Conservation (phyloP, 192 early-diverging fungal genomes). For the Coemansia sp. region DNA sequence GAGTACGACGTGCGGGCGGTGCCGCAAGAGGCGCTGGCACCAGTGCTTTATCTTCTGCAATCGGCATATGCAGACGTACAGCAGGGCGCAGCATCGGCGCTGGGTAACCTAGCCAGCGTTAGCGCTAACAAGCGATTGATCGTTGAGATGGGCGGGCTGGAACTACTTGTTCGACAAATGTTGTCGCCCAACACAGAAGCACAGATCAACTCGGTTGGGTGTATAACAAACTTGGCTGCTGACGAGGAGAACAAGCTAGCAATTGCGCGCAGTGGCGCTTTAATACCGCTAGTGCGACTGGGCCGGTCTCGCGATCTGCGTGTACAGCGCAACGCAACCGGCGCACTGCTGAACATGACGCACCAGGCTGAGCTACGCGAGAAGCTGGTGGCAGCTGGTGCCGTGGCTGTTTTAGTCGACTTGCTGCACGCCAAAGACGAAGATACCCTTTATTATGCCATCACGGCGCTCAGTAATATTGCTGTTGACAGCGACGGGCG, state of each 20-base stretch:
- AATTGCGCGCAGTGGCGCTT: conserved; percentile 81
- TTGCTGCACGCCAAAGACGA: conserved; percentile 73
- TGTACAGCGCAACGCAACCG: conserved; percentile 87
- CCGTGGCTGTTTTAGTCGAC: conserved; percentile 76
- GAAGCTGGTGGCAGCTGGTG: conserved; percentile 77
- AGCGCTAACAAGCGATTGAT: conserved; percentile 83
- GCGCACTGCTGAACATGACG: conserved; percentile 91
- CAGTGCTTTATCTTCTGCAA: conserved; percentile 78
- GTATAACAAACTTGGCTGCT: conserved; percentile 90
- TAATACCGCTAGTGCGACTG: conserved; percentile 69
- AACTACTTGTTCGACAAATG: conserved; percentile 85
- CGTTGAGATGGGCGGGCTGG: conserved; percentile 79
- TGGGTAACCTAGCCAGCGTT: conserved; percentile 77
- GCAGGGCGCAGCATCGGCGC: conserved; percentile 79
- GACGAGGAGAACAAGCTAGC: conserved; percentile 84
- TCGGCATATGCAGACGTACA: conserved; percentile 83
- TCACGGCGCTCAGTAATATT: conserved; percentile 86
- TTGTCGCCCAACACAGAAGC: conserved; percentile 81
- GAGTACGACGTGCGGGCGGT: conserved; percentile 82
- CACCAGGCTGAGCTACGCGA: conserved; percentile 82
- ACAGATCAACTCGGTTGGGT: conserved; percentile 93
- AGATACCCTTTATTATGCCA: conserved; percentile 88
- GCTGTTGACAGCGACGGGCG: conserved; percentile 75
- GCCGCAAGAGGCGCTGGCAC: conserved; percentile 72
- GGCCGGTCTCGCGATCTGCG: conserved; percentile 79